Conservation (phyloP, 441 rosid genomes). For the Brassica hybrid region DNA sequence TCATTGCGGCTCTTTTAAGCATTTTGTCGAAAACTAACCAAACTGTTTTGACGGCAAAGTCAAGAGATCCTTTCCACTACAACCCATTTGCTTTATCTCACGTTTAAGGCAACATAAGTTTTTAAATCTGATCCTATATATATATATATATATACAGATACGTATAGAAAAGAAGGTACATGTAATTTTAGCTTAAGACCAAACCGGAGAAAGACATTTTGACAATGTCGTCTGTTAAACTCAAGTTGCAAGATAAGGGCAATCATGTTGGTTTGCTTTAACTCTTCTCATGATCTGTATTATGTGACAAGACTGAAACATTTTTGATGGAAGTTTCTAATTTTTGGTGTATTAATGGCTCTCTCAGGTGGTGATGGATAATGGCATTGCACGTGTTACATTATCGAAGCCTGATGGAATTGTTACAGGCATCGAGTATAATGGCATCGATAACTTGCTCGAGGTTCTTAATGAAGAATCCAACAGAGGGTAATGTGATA, state of each 20-base stretch:
- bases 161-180: conserved; percentile 4
- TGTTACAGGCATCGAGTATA: conserved; percentile 66
- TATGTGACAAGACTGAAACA: too few relatives aligned
- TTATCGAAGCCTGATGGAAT: conserved; percentile 66
- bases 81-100: conserved; percentile 50
- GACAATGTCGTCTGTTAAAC: conserved; percentile 53
- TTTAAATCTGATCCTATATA: not conserved
- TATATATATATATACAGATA: not conserved
- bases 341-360: conserved; percentile 16
- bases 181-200: conserved; percentile 27
- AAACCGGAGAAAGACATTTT: conserved; percentile 11
- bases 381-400: conserved; percentile 63
- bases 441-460: conserved; percentile 83
- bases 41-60: conserved; percentile 83
- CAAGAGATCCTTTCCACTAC: conserved; percentile 52
- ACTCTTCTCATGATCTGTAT: not conserved
- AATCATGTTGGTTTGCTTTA: conserved; percentile 56
- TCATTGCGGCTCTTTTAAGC: conserved; percentile 28
- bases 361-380: conserved; percentile 69
- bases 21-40: conserved; percentile 43
- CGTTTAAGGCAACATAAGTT: conserved; percentile 55
- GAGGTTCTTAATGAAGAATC: conserved; percentile 71
- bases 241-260: conserved; percentile 59
- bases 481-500: conserved; percentile 58
- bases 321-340: conserved; percentile 14